Percentiles rank a stretch among this genome's conserved stretches.
Evolutionary conservation across 345 rosid species (phyloP).

Genomic region (Trapa incisa): DNA sequence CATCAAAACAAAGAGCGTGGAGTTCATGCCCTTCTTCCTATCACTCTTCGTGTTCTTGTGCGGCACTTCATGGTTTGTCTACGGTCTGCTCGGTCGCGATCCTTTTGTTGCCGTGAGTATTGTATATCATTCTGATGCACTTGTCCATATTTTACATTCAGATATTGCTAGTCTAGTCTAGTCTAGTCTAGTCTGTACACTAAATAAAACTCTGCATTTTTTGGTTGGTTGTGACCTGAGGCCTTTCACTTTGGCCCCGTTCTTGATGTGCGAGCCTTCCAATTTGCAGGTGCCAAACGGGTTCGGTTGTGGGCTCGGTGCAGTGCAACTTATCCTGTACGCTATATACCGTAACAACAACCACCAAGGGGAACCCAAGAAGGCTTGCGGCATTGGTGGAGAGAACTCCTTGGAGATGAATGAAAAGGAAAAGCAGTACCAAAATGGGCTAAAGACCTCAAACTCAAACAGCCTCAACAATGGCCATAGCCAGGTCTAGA

Average conservation of each 20-base stretch:
- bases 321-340: constrained; percentile 65
- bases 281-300: constrained; percentile 76
- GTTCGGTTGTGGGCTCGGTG: constrained; percentile 67
- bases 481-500: not conserved
- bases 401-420: constrained; percentile 7
- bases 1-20: constrained; percentile 84
- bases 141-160: not conserved
- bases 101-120: constrained; percentile 70
- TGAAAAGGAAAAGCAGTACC: not conserved
- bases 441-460: not conserved
- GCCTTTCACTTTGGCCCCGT: not conserved
- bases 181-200: no score
- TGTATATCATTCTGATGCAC: not conserved
- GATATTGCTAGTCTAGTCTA: no score
- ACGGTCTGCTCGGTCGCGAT: constrained; percentile 75
- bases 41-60: constrained; percentile 85
- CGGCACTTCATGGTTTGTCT: constrained; percentile 93
- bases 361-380: constrained; percentile 10
- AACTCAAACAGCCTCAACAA: not conserved
- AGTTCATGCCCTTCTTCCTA: constrained; percentile 91
- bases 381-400: not conserved
- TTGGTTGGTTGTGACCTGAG: no score
- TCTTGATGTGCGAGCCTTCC: not conserved
- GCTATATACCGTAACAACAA: constrained; percentile 42
- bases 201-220: no score